Conservation (phyloP, 306 rosid species). For the Cucurbita argyrosperma region DNA sequence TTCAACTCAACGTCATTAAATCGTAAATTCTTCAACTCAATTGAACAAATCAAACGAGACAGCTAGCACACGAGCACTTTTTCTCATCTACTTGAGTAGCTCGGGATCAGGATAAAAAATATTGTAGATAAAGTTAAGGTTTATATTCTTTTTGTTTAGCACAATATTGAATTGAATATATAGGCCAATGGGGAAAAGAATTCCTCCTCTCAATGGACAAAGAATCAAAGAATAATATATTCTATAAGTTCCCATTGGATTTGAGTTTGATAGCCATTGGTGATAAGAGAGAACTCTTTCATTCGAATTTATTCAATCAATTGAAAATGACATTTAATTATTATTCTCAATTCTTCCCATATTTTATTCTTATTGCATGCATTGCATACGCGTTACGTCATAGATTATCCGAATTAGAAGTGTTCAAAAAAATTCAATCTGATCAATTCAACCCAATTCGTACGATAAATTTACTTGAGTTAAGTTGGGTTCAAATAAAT, state of each 20-base stretch:
- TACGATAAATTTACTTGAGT: too few relatives aligned
- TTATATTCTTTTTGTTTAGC: neutral
- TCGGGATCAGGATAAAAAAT: neutral
- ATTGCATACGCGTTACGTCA: too few relatives aligned
- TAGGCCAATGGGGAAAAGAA: neutral
- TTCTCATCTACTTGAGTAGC: neutral
- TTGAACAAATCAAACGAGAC: neutral
- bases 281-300: neutral
- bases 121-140: too few relatives aligned
- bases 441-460: too few relatives aligned
- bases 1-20: too few relatives aligned
- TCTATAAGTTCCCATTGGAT: neutral
- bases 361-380: too few relatives aligned
- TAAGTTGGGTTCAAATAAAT: too few relatives aligned
- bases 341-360: too few relatives aligned
- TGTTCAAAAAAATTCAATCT: too few relatives aligned
- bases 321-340: neutral
- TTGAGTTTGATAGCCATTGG: neutral
- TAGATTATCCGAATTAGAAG: too few relatives aligned
- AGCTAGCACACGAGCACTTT: neutral
- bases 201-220: neutral
- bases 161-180: neutral
- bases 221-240: neutral
- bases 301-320: neutral
- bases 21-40: neutral